Evolutionary conservation across 1,284 basidiomycete species (phyloP).

Genomic region (Fomes fomentarius): DNA sequence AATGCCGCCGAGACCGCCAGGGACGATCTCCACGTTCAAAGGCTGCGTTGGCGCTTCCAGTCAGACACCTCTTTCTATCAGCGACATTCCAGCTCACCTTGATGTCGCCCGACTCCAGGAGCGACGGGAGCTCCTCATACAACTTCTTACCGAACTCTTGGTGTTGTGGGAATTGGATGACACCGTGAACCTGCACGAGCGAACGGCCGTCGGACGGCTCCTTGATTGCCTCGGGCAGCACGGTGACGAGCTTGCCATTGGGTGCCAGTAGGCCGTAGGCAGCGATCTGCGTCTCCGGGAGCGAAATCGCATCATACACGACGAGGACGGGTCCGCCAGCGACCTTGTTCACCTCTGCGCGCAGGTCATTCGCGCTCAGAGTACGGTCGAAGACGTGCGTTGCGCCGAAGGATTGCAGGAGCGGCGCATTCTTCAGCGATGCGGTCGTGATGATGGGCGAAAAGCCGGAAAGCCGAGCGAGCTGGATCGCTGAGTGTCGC

Average conservation of each 20-base stretch:
- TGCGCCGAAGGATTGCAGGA: constrained; percentile 39
- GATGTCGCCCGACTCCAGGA: constrained; percentile 9
- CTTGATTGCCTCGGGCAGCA: constrained; percentile 7
- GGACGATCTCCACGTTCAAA: constrained; percentile 42
- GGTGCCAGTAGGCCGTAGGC: constrained; percentile 32
- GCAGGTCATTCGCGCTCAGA: constrained; percentile 19
- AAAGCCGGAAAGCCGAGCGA: constrained; percentile 40
- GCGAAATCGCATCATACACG: constrained; percentile 34
- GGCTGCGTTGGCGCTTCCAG: constrained; percentile 10
- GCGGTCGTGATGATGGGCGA: constrained; percentile 39
- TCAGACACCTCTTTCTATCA: too few relatives aligned
- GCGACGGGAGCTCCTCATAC: constrained; percentile 42
- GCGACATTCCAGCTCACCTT: background rate
- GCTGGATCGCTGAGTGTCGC: constrained; percentile 33
- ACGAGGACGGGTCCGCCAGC: constrained; percentile 23
- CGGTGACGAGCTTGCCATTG: constrained; percentile 25
- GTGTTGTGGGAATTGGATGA: constrained; percentile 37
- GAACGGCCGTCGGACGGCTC: constrained; percentile 12
- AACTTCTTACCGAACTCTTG: constrained; percentile 37
- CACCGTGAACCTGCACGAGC: constrained; percentile 15
- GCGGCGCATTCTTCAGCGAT: constrained; percentile 35
- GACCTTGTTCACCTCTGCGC: constrained; percentile 22
- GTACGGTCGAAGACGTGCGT: constrained; percentile 39
- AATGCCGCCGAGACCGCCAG: constrained; percentile 50
- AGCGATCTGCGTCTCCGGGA: constrained; percentile 15